Percentiles rank a stretch among this genome's conserved stretches.
Conservation (phyloP, 805 yeast species). For the Millerago galiae region DNA sequence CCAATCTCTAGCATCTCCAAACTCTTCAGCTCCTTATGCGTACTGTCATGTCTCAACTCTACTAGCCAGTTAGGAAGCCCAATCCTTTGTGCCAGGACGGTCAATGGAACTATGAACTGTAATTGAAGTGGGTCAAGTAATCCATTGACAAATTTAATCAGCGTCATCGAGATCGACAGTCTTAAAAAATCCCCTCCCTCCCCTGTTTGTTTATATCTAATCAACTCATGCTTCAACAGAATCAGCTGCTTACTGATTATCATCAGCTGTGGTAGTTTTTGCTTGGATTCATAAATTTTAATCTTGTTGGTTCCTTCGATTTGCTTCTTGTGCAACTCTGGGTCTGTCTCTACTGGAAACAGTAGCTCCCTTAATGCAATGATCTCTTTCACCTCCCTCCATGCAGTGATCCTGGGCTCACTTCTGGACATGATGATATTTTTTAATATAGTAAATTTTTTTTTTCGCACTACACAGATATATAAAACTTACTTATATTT, state of each 20-base stretch:
- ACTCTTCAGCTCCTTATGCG: conserved; percentile 82
- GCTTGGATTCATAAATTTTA: conserved; percentile 13
- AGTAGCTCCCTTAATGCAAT: background rate
- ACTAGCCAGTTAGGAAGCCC: conserved; percentile 78
- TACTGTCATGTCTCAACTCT: conserved; percentile 82
- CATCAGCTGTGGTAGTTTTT: conserved; percentile 15
- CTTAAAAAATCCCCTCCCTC: background rate
- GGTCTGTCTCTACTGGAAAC: background rate
- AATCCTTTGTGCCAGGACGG: conserved; percentile 60
- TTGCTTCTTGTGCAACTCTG: background rate
- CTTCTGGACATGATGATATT: conserved; percentile 1
- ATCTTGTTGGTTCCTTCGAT: conserved; percentile 10
- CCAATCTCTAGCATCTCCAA: conserved; percentile 60
- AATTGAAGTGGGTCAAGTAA: conserved; percentile 85
- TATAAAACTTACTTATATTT: background rate
- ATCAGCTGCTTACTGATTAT: conserved; percentile 14
- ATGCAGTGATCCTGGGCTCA: background rate
- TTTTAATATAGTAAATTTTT: too few relatives aligned
- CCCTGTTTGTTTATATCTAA: background rate
- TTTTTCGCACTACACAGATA: background rate
- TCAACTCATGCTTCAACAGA: conserved; percentile 3
- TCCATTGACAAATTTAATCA: conserved; percentile 88
- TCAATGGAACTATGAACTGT: conserved; percentile 70
- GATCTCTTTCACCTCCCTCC: background rate
- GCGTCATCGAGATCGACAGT: conserved; percentile 43